Percentiles rank a stretch among this genome's conserved stretches.
phyloP scores from a whole-genome alignment of 2,329 filamentous ascomycete species.

The Camillea tinctor region DNA sequence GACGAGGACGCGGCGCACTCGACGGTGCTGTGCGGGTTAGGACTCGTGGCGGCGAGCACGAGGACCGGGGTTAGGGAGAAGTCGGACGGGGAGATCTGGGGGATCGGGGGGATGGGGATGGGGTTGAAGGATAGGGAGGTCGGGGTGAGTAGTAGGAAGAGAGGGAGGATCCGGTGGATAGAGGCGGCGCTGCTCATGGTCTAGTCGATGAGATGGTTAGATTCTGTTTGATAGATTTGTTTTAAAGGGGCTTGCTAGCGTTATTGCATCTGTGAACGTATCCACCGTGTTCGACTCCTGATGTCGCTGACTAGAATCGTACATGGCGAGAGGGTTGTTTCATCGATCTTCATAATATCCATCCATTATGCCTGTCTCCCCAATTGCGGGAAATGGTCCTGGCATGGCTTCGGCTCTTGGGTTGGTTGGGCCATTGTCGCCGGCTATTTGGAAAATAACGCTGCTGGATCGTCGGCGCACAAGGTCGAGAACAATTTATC shows the following conservation, averaged over 20 bases:
- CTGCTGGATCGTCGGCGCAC: neutral
- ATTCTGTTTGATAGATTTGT: neutral
- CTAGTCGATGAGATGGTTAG: neutral
- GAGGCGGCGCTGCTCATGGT: neutral
- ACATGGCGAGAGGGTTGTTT: neutral
- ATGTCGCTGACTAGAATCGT: neutral
- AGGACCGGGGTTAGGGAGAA: neutral
- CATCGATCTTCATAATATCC: neutral
- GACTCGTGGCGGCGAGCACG: neutral
- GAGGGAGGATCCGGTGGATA: neutral
- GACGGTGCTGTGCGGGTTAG: no score
- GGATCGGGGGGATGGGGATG: no score
- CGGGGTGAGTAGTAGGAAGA: neutral
- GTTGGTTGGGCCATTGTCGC: neutral
- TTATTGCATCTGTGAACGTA: no score
- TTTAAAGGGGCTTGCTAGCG: no score
- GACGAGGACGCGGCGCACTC: constrained; percentile 8
- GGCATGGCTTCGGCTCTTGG: no score
- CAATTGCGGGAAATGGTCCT: neutral
- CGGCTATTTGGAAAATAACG: neutral
- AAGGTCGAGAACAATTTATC: constrained; percentile 8
- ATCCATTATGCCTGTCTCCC: neutral
- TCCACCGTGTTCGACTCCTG: neutral
- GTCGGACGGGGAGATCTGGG: neutral
- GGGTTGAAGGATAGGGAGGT: neutral